These are phyloP conservation scores for Tylopilus sp. DNA, from an alignment of 768 basidiomycete species.

Conservation along the genomic window DNA sequence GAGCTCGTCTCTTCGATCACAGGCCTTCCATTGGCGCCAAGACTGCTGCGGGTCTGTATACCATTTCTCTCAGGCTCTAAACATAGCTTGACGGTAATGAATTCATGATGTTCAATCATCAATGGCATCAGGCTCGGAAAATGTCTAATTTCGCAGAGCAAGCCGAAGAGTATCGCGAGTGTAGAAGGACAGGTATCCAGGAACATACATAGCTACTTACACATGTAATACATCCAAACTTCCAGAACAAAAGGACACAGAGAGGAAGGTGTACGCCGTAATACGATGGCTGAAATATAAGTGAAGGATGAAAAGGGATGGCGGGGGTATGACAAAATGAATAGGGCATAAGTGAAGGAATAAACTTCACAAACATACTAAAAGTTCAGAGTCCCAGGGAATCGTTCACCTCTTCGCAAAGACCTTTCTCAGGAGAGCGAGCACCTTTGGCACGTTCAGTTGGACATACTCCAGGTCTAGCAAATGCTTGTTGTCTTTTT, in stretches of 20 bases:
- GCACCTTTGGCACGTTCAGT: conserved; percentile 92
- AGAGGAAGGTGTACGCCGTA: conserved; percentile 16
- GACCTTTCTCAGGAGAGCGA: conserved; percentile 90
- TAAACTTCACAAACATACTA: conserved; percentile 15
- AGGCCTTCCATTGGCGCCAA: background rate
- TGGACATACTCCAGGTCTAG: conserved; percentile 98
- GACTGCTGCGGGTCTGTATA: background rate
- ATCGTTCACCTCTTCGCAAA: conserved; percentile 74
- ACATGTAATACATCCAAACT: conserved; percentile 34
- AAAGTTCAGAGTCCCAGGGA: conserved; percentile 3
- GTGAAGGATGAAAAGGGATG: conserved; percentile 17
- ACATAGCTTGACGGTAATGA: background rate
- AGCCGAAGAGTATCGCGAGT: conserved; percentile 5
- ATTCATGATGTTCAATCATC: background rate
- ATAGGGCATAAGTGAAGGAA: conserved; percentile 34
- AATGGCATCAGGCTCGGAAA: background rate
- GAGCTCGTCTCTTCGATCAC: background rate
- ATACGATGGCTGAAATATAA: conserved; percentile 12
- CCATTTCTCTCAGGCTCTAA: background rate
- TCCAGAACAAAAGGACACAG: conserved; percentile 29
- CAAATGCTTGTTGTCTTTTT: conserved; percentile 98
- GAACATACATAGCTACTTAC: conserved; percentile 35
- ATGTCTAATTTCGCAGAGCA: conserved; percentile 9
- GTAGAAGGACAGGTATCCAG: conserved; percentile 35
- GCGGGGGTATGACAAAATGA: conserved; percentile 30